Percentiles rank a stretch among this genome's conserved stretches.
phyloP scores from a whole-genome alignment of 352 stramenopile genomes.

The Globisporangium alternatum region DNA sequence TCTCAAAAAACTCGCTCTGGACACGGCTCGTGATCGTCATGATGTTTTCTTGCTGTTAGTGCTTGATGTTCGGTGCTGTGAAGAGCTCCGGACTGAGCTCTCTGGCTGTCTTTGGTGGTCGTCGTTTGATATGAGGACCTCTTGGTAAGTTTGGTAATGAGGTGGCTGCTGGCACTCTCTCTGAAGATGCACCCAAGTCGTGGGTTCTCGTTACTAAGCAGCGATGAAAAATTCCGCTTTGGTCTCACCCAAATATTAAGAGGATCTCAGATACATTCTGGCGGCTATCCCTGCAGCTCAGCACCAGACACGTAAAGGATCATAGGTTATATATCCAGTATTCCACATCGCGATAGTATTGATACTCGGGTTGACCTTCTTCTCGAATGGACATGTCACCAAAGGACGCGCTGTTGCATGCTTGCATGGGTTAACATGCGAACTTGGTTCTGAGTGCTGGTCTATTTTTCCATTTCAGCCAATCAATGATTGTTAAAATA shows the following conservation, averaged over 20 bases:
- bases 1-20: constrained; percentile 20
- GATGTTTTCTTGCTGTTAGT: neutral
- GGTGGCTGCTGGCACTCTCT: constrained; percentile 6
- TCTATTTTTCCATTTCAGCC: neutral
- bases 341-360: neutral
- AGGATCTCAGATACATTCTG: neutral
- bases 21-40: constrained; percentile 20
- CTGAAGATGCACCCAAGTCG: neutral
- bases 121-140: constrained; percentile 3
- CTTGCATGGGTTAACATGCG: neutral
- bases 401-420: neutral
- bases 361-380: neutral
- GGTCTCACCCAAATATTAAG: neutral
- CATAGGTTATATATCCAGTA: neutral
- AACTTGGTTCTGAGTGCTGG: neutral
- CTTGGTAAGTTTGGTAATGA: constrained; percentile 13
- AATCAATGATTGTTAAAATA: neutral
- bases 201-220: too few species aligned
- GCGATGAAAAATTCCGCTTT: neutral
- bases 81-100: neutral
- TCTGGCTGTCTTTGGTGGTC: neutral
- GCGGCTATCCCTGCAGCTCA: neutral
- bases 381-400: neutral
- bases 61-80: neutral
- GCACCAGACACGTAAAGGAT: neutral